Evolutionary conservation across 192 early-diverging fungal species (phyloP).

Genomic region (Podila horticola): DNA sequence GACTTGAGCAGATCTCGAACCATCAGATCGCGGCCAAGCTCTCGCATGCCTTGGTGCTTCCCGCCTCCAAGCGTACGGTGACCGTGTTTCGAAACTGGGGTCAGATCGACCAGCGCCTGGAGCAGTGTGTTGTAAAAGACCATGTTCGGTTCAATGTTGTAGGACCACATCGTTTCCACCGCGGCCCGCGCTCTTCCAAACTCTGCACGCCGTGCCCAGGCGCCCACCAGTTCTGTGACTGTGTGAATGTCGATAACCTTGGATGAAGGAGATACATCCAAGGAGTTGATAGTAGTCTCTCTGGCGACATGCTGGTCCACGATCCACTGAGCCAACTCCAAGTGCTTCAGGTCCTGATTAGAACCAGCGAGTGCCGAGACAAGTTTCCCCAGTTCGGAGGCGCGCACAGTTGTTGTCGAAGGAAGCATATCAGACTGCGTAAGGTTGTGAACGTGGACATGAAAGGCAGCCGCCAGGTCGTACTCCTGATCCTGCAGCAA

Average conservation of each 20-base stretch:
- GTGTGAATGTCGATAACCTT: conserved; percentile 10
- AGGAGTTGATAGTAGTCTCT: neutral
- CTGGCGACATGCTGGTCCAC: conserved; percentile 22
- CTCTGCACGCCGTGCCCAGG: conserved; percentile 31
- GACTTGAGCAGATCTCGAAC: conserved; percentile 22
- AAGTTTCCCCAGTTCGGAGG: conserved; percentile 9
- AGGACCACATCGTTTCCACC: conserved; percentile 18
- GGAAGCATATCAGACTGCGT: neutral
- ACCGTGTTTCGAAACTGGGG: conserved; percentile 13
- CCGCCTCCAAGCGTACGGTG: conserved; percentile 18
- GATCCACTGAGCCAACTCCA: conserved; percentile 34
- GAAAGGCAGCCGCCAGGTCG: conserved; percentile 19
- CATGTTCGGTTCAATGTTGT: conserved; percentile 31
- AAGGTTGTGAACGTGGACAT: conserved; percentile 16
- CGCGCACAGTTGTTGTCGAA: neutral
- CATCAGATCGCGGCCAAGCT: conserved; percentile 40
- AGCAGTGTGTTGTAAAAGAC: conserved; percentile 46
- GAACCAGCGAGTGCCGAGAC: conserved; percentile 15
- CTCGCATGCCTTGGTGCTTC: conserved; percentile 16
- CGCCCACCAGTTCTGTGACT: conserved; percentile 29
- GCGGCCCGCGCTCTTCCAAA: conserved; percentile 6
- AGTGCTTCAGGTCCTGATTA: neutral
- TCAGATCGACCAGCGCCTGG: conserved; percentile 28
- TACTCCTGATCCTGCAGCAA: conserved; percentile 19
- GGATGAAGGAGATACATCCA: neutral